These are phyloP conservation scores for Botryotinia convoluta DNA, from an alignment of 2,329 filamentous ascomycete genomes.

Conservation along the genomic window DNA sequence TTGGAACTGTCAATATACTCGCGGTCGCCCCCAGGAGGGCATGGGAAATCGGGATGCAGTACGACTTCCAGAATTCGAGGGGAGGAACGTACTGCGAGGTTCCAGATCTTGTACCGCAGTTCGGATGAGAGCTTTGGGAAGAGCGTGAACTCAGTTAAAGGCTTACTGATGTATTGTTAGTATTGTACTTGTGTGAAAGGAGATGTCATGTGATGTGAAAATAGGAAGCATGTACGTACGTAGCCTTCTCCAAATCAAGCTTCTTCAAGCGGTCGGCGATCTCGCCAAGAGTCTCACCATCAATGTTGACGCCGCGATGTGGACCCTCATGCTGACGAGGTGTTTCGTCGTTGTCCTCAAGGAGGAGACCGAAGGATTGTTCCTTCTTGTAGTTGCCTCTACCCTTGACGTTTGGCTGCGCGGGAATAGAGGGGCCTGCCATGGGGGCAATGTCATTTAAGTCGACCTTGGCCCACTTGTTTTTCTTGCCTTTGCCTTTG, in stretches of 20 bases:
- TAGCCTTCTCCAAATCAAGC: neutral
- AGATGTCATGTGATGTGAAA: neutral
- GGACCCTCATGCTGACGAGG: neutral
- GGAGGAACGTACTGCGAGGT: neutral
- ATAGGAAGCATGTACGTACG: neutral
- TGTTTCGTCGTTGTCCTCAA: neutral
- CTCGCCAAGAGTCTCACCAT: neutral
- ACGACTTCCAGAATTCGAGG: neutral
- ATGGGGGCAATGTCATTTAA: neutral
- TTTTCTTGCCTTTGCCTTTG: neutral
- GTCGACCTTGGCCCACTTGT: neutral
- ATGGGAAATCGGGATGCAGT: neutral
- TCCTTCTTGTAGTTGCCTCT: neutral
- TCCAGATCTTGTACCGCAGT: neutral
- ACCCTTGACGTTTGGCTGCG: neutral
- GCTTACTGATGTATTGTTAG: neutral
- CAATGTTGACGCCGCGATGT: neutral
- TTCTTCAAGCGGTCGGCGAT: neutral
- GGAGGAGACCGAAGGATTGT: neutral
- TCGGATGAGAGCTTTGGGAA: neutral
- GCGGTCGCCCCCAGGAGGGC: rapidly evolving
- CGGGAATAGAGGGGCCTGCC: rapidly evolving
- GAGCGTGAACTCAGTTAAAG: rapidly evolving
- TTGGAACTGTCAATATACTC: rapidly evolving
- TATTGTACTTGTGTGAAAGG: no score